A percentile compares a stretch with the other conserved stretches of the same genome.
These are phyloP conservation scores for Ceratocystiopsis brevicomis DNA, from an alignment of 2,329 filamentous ascomycete species.

Conservation along the genomic window DNA sequence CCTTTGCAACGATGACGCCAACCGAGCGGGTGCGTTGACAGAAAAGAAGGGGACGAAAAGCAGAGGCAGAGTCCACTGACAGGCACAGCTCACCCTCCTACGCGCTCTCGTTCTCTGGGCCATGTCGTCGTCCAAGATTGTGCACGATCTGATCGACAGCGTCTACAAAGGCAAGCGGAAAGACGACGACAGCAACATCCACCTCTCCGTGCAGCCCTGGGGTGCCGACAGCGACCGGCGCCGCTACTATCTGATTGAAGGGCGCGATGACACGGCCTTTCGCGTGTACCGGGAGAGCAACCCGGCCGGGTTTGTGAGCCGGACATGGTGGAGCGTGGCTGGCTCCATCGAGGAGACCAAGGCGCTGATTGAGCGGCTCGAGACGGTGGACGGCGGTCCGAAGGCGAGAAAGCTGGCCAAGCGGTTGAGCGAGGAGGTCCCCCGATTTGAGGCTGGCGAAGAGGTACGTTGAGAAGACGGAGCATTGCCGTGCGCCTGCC, in stretches of 20 bases:
- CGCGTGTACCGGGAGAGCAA: slow-evolving; percentile 89
- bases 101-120: slow-evolving; percentile 76
- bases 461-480: slow-evolving; percentile 36
- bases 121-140: slow-evolving; percentile 66
- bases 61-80: too few species aligned
- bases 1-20: slow-evolving; percentile 67
- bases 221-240: slow-evolving; percentile 57
- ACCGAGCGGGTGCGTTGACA: slow-evolving; percentile 10
- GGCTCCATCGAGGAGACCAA: slow-evolving; percentile 76
- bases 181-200: slow-evolving; percentile 63
- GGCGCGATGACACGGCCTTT: slow-evolving; percentile 83
- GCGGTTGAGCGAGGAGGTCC: slow-evolving; percentile 61
- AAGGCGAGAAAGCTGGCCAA: slow-evolving; percentile 61
- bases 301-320: slow-evolving; percentile 45
- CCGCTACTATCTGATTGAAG: slow-evolving; percentile 85
- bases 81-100: slow-evolving; percentile 68
- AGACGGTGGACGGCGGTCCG: slow-evolving; percentile 57
- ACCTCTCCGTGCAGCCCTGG: slow-evolving; percentile 64
- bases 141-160: slow-evolving; percentile 67
- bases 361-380: slow-evolving; percentile 55
- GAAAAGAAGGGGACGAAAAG: too few species aligned
- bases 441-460: slow-evolving; percentile 82
- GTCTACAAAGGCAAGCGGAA: slow-evolving; percentile 78
- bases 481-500: too few species aligned
- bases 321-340: slow-evolving; percentile 85